Evolutionary conservation across 202 grass and related monocot genomes (phyloP).

Genomic region (Musa balbisiana): DNA sequence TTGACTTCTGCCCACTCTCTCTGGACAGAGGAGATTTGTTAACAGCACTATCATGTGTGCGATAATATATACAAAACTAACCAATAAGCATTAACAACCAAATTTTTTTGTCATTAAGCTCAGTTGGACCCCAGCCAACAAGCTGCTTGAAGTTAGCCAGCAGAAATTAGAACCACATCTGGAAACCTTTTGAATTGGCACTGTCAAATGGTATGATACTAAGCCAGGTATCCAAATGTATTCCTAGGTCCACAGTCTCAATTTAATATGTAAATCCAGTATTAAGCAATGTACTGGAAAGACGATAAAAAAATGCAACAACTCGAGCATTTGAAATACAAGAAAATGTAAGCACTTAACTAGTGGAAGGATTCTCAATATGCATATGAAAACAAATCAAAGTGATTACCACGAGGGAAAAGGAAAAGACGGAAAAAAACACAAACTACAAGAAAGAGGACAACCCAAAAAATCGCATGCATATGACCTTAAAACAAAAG

Average conservation of each 20-base stretch:
- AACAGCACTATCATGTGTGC: not conserved
- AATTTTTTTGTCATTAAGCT: not conserved
- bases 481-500: not conserved
- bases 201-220: not conserved
- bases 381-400: too few species aligned
- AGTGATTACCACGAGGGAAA: too few species aligned
- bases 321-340: too few species aligned
- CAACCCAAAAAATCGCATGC: too few species aligned
- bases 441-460: too few species aligned
- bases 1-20: slow-evolving; percentile 95
- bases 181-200: not conserved
- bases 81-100: not conserved
- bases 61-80: slow-evolving; percentile 1
- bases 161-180: slow-evolving; percentile 3
- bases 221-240: not conserved
- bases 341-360: too few species aligned
- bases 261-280: slow-evolving; percentile 3
- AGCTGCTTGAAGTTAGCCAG: not conserved
- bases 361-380: too few species aligned
- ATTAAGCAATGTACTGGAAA: not conserved
- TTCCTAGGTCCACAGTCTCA: not conserved
- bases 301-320: too few species aligned
- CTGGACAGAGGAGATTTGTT: slow-evolving; percentile 29
- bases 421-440: too few species aligned
- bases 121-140: not conserved